Evolutionary conservation across 1,284 basidiomycete genomes (phyloP).

Genomic region (Microbotryum silenes-acaulis): DNA sequence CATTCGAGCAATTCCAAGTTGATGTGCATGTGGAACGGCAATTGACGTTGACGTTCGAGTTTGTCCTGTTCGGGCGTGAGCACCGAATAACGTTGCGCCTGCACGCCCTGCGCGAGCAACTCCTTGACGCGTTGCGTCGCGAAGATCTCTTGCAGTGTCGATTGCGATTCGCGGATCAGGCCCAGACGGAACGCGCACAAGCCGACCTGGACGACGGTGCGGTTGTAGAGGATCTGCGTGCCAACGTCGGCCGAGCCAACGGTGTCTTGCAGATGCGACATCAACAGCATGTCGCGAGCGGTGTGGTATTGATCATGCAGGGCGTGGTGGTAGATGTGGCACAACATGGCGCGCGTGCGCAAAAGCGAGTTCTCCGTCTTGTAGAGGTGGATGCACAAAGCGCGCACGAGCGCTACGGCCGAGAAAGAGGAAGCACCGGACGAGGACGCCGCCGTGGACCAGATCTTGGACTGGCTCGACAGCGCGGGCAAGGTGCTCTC

Average conservation of each 20-base stretch:
- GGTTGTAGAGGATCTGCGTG: constrained; percentile 97
- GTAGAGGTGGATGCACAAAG: constrained; percentile 88
- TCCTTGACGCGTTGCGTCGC: constrained; percentile 92
- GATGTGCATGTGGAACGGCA: constrained; percentile 99
- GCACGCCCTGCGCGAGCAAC: constrained; percentile 91
- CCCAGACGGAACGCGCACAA: constrained; percentile 94
- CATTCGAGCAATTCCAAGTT: constrained; percentile 97
- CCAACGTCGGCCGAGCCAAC: constrained; percentile 91
- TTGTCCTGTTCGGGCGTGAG: constrained; percentile 93
- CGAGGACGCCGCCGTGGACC: constrained; percentile 42
- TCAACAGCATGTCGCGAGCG: constrained; percentile 94
- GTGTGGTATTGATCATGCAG: constrained; percentile 95
- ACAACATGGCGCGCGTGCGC: constrained; percentile 92
- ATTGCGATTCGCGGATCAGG: constrained; percentile 87
- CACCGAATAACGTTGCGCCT: constrained; percentile 73
- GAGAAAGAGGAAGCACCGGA: constrained; percentile 49
- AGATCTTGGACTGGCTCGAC: constrained; percentile 34
- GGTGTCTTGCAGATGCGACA: constrained; percentile 97
- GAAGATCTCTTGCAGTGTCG: constrained; percentile 90
- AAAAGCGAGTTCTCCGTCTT: constrained; percentile 74
- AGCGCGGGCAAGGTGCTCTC: constrained; percentile 54
- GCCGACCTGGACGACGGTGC: constrained; percentile 93
- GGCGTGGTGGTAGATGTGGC: constrained; percentile 95
- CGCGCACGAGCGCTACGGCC: constrained; percentile 70
- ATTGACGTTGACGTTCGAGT: constrained; percentile 85